Base-by-base conservation (phyloP, 2,329 filamentous ascomycete species). In the Curvularia verruculosa region DNA sequence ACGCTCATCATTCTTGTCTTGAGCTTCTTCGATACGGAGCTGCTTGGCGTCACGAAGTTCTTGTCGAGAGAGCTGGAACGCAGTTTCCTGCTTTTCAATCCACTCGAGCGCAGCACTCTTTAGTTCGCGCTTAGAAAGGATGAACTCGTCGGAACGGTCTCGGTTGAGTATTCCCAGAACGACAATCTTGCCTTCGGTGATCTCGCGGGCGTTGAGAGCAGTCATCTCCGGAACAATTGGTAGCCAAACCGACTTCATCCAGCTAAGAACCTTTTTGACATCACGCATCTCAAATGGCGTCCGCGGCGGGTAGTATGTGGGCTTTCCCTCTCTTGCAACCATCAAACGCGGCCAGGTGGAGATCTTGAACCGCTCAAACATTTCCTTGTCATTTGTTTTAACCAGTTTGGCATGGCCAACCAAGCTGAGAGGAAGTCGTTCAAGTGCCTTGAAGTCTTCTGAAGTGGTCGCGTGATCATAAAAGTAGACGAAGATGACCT, bases 221-320 rank as follows among this genome's bases (percentile, higher is more conserved):
- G 91, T 96, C 52, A 99, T 83, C 75, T 99, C 95, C 0, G 95
- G 94, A 10, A 99, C 92, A 54, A 99, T 91, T 0, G 95, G 95
- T 18, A 97, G 83, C 95, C 96, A 99, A 15, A 96, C 92, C 2
- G 89, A 91, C 74, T 90, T 90, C 93, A 99, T 98, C 95, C 95
- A 99, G 54, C 84, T 84, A 18, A 96, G 81, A 10, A 99, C 85
- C 65, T 87, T 85, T 51, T 87, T 85, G 59, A 89, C 89, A 70
- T 99, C 91, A 56, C 95, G 89, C 91, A 98, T 98, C 67, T 96
- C 92, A 68, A 89, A 86, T 0, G 95, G 95, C 0, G 92, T 90
- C 37, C 97, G 83, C 7, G 90, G 91, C 26, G 87, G 90, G 76
- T 96, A 99, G 77, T 97, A 97, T 1, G 88, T 94, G 37, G 95